Percentiles rank a stretch among this genome's conserved stretches.
These are phyloP conservation scores for Hymenotorrendiella dingleyae DNA, from an alignment of 2,329 filamentous ascomycete genomes.

Conservation along the genomic window DNA sequence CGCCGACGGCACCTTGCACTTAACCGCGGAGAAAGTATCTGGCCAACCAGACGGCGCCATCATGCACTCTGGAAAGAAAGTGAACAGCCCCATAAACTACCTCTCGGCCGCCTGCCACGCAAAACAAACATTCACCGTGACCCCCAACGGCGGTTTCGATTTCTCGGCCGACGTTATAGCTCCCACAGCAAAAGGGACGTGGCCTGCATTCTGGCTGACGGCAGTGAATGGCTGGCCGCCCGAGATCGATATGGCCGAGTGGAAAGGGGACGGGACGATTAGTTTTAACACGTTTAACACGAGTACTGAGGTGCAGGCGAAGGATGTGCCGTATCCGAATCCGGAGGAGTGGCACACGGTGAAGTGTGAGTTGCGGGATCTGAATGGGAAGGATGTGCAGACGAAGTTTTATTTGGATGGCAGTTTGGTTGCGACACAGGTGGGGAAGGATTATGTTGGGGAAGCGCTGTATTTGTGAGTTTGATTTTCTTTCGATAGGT, in stretches of 20 bases:
- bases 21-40: constrained; percentile 15
- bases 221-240: constrained; percentile 50
- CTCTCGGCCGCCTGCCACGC: constrained; percentile 38
- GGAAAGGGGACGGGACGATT: constrained; percentile 50
- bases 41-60: constrained; percentile 25
- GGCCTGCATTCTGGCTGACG: constrained; percentile 56
- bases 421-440: constrained; percentile 42
- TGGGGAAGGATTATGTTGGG: constrained; percentile 43
- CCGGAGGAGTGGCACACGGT: constrained; percentile 43
- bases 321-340: constrained; percentile 42
- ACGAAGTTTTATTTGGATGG: constrained; percentile 51
- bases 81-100: constrained; percentile 40
- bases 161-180: constrained; percentile 37
- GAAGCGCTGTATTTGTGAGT: constrained; percentile 31
- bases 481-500: neutral
- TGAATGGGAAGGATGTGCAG: constrained; percentile 44
- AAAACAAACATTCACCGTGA: constrained; percentile 37
- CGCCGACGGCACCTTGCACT: constrained; percentile 8
- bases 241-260: constrained; percentile 55
- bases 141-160: constrained; percentile 33
- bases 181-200: constrained; percentile 38
- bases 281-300: constrained; percentile 52
- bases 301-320: constrained; percentile 39
- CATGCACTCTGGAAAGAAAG: constrained; percentile 20
- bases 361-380: constrained; percentile 44